phyloP scores from a whole-genome alignment of 2,329 filamentous ascomycete genomes.

The Biscogniauxia marginata region DNA sequence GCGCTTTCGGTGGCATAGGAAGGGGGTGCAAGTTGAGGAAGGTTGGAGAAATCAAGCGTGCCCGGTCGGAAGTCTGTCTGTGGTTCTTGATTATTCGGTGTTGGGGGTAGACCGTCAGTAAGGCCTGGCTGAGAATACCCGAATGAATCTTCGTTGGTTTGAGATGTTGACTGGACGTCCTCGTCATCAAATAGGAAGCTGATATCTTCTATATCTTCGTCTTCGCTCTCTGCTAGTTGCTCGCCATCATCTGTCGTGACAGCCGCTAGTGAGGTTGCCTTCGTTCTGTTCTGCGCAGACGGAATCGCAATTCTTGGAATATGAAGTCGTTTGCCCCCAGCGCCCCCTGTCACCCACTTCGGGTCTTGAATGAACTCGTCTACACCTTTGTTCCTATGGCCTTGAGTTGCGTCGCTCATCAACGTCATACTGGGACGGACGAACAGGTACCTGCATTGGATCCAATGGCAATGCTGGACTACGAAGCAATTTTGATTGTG shows the following conservation, averaged over 20 bases:
- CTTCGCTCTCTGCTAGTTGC: constrained; percentile 40
- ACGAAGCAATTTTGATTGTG: constrained; percentile 63
- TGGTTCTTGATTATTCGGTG: constrained; percentile 10
- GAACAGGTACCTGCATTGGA: constrained; percentile 84
- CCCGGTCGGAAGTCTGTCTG: constrained; percentile 62
- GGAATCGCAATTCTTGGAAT: constrained; percentile 37
- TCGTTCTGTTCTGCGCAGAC: constrained; percentile 5
- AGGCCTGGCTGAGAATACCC: constrained; percentile 8
- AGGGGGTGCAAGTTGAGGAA: constrained; percentile 66
- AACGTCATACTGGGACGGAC: constrained; percentile 28
- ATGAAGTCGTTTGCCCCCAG: constrained; percentile 7
- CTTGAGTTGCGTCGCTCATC: not conserved
- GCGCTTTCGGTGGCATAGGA: constrained; percentile 61
- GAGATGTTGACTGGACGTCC: constrained; percentile 5
- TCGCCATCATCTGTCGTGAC: constrained; percentile 18
- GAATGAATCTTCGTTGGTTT: constrained; percentile 3
- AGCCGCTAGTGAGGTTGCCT: not conserved
- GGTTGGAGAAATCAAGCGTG: constrained; percentile 55
- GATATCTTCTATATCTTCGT: constrained; percentile 41
- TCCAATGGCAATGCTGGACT: constrained; percentile 76
- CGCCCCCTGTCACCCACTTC: constrained; percentile 14
- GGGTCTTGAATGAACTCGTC: constrained; percentile 26
- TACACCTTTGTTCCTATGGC: too few relatives aligned
- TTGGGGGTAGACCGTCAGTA: constrained; percentile 1
- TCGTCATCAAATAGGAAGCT: constrained; percentile 34